These are phyloP conservation scores for Vitis rupestris DNA, from an alignment of 164 flowering plant species.

Conservation along the genomic window DNA sequence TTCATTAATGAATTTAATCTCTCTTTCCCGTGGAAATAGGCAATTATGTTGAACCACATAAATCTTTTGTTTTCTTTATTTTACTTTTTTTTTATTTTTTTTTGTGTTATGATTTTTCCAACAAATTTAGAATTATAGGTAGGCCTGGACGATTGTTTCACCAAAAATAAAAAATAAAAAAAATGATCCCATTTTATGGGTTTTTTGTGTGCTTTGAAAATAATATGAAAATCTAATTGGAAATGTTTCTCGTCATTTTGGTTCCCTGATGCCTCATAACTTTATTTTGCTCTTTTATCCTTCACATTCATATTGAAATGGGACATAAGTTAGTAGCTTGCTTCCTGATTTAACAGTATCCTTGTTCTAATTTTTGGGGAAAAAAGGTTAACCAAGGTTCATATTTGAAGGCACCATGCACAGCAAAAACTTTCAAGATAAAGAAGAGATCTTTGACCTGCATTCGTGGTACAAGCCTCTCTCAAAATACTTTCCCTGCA, in stretches of 20 bases:
- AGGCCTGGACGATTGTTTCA: background rate
- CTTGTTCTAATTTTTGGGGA: background rate
- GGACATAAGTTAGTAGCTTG: background rate
- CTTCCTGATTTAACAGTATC: background rate
- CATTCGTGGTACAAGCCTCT: constrained; percentile 13
- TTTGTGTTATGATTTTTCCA: background rate
- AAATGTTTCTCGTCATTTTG: no score
- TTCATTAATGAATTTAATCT: no score
- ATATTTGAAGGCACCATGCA: constrained; percentile 43
- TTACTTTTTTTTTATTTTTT: background rate
- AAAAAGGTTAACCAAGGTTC: constrained; percentile 5
- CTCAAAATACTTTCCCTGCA: constrained; percentile 23
- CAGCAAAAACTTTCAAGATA: constrained; percentile 36
- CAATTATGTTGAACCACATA: no score
- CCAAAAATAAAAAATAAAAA: background rate
- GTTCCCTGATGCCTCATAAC: no score
- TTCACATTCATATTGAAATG: no score
- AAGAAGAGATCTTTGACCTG: constrained; percentile 41
- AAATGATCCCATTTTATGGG: no score
- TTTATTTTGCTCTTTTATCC: no score
- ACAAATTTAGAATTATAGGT: no score
- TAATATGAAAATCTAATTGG: no score
- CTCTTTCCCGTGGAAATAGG: no score
- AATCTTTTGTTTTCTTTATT: background rate
- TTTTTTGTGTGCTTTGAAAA: no score